Base-by-base conservation (phyloP, 495 filamentous ascomycete species). In the Beverwykella pulmonaria region DNA sequence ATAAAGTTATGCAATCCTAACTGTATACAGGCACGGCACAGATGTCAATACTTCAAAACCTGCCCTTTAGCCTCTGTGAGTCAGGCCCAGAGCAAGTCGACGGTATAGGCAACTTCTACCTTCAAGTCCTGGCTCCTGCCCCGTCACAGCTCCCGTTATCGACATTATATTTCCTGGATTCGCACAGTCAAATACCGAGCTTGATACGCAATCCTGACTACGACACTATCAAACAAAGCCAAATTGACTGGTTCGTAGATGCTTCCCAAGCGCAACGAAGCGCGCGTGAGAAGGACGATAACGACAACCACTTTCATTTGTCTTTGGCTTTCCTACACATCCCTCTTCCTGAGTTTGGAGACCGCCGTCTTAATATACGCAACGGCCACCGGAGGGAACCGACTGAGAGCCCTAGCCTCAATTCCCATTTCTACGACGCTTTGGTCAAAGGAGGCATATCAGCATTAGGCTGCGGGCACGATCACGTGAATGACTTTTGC, bases 401-500 rank as follows among this genome's bases (percentile, higher is more conserved):
- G 54, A 70, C 74, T 32, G 73, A 76, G 58, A 56, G 74, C 52
- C 77, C 77, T n/a, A 72, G 63, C 55, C 71, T 71, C 65, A 78
- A 79, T 65, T 73, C 76, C 56, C 61, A 74, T 67, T 76, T 79
- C 67, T 77, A 77, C 60, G 68, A 77, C 57, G 74, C 76, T 68
- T 72, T 79, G 59, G 71, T 67, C 50, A 68, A 75, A 70, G 75
- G 69, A 72, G 66, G 71, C 53, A 68, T 79, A 69, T 56, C 66
- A 67, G 75, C 65, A 69, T 58, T 79, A 69, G 67, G 71, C 63
- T 76, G 71, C 63, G 75, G 75, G 50, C 75, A 78, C 69, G 75
- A 78, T 74, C 74, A 78, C 65, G 74, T 77, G 48, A 78, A 78
- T 71, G 72, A 77, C 68, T 77, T 77, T 74, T 78, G 71, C 61